Evolutionary conservation across 129 eudicot species (phyloP).

Genomic region (Rutidosis leptorrhynchoides): DNA sequence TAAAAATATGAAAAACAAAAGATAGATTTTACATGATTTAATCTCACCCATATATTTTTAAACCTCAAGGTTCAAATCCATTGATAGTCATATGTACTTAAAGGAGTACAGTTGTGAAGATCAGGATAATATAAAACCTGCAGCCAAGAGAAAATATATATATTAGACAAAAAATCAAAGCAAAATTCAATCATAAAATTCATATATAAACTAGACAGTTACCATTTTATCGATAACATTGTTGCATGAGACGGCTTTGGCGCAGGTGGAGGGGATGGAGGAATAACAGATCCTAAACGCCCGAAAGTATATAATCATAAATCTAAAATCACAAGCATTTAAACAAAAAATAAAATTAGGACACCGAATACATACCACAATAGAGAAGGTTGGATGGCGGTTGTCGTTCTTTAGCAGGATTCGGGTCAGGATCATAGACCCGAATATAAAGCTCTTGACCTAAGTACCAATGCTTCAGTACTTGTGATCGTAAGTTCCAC

Average conservation of each 20-base stretch:
- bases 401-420: constrained; percentile 53
- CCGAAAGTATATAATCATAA: neutral
- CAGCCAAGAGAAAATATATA: neutral
- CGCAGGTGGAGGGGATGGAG: constrained; percentile 34
- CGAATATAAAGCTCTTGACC: constrained; percentile 67
- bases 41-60: neutral
- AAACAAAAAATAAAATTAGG: too few species aligned
- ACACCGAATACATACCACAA: constrained; percentile 45
- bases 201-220: neutral
- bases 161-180: neutral
- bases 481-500: constrained; percentile 78
- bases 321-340: neutral
- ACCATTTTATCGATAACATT: constrained; percentile 27
- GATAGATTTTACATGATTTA: constrained; percentile 12
- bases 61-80: constrained; percentile 18
- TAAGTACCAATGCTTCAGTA: constrained; percentile 54
- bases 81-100: constrained; percentile 23
- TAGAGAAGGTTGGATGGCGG: constrained; percentile 56
- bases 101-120: constrained; percentile 22
- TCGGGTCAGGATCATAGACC: constrained; percentile 62
- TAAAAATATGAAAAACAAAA: neutral
- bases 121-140: constrained; percentile 39
- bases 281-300: constrained; percentile 38
- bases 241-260: constrained; percentile 35
- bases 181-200: neutral